phyloP scores from a whole-genome alignment of 768 basidiomycete species.

The Russula lepida region DNA sequence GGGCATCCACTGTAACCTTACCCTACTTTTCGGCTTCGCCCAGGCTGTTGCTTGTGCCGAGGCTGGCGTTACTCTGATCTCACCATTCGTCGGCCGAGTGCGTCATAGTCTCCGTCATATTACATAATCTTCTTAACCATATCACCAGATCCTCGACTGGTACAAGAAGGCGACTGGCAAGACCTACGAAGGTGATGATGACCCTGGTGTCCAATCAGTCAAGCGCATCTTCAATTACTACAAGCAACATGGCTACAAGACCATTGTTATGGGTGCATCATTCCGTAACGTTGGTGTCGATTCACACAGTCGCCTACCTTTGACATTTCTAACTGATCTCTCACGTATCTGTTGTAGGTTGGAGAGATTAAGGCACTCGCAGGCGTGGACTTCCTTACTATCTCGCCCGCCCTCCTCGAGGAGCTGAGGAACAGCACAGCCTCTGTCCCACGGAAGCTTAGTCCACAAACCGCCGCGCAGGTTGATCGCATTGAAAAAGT shows the following conservation, averaged over 20 bases:
- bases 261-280: slow-evolving; percentile 99
- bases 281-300: slow-evolving; percentile 82
- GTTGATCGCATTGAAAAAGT: slow-evolving; percentile 69
- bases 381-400: slow-evolving; percentile 97
- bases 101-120: slow-evolving; percentile 27
- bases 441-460: slow-evolving; percentile 78
- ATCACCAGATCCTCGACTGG: slow-evolving; percentile 88
- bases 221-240: slow-evolving; percentile 99
- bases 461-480: slow-evolving; percentile 49
- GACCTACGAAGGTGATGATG: slow-evolving; percentile 81
- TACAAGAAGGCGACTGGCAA: slow-evolving; percentile 86
- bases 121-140: slow-evolving; percentile 16
- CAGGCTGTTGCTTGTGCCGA: slow-evolving; percentile 99
- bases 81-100: slow-evolving; percentile 97
- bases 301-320: neutral
- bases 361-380: slow-evolving; percentile 94
- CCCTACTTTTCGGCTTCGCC: slow-evolving; percentile 95
- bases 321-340: neutral
- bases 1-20: slow-evolving; percentile 97
- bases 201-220: slow-evolving; percentile 94
- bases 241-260: slow-evolving; percentile 97
- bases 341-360: slow-evolving; percentile 33
- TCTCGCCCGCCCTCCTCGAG: slow-evolving; percentile 83
- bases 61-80: slow-evolving; percentile 96
- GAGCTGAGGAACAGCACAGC: slow-evolving; percentile 79